Conservation (phyloP, 1,284 basidiomycete genomes). For the Apiotrichum gamsii region DNA sequence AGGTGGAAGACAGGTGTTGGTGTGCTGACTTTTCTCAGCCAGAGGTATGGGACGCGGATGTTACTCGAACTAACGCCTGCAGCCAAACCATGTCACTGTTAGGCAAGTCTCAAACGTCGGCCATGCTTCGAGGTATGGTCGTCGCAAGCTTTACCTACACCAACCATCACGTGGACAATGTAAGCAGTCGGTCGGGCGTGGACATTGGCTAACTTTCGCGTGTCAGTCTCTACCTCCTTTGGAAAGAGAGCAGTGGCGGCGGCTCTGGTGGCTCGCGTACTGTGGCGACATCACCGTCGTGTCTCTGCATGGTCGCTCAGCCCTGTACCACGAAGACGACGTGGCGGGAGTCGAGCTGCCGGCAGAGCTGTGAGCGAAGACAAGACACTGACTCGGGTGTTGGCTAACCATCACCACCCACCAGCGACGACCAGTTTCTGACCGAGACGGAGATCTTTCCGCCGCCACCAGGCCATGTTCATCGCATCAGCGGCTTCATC, state of each 20-base stretch:
- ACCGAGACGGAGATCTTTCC: conserved; percentile 68
- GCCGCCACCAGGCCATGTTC: conserved; percentile 73
- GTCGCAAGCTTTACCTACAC: not conserved
- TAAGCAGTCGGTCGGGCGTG: not conserved
- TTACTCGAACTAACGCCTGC: too few species aligned
- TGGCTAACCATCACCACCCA: too few species aligned
- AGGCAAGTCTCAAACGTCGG: not conserved
- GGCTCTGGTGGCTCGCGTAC: conserved; percentile 76
- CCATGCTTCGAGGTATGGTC: not conserved
- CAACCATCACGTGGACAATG: not conserved
- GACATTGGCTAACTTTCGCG: too few species aligned
- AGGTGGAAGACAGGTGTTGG: too few species aligned
- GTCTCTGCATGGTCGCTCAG: conserved; percentile 63
- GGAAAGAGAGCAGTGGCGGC: conserved; percentile 69
- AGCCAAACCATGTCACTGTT: not conserved
- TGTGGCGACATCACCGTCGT: conserved; percentile 81
- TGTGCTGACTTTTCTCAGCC: too few species aligned
- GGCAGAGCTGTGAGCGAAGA: not conserved
- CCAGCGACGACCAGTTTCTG: conserved; percentile 51
- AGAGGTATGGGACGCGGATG: too few species aligned
- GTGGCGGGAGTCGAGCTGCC: conserved; percentile 46
- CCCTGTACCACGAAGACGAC: conserved; percentile 75
- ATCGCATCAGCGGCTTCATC: conserved; percentile 74
- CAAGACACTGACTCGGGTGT: too few species aligned
- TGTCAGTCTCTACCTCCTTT: conserved; percentile 53